These are phyloP conservation scores for Nemania abortiva DNA, from an alignment of 2,329 filamentous ascomycete species.

Conservation along the genomic window DNA sequence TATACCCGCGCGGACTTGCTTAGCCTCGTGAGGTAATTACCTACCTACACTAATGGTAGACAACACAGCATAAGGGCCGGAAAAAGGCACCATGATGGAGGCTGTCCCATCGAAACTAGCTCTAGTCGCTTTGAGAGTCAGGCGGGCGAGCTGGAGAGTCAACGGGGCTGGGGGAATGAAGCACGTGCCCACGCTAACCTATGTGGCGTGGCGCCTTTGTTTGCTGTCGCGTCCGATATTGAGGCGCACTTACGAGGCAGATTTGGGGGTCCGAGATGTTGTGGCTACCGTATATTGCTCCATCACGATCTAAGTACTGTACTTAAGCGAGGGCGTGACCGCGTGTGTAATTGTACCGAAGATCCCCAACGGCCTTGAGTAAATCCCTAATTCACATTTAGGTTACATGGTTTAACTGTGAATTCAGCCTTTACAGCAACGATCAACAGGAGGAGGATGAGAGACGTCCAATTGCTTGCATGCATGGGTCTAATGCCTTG, in stretches of 20 bases:
- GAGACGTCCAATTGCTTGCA: background rate
- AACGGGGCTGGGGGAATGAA: background rate
- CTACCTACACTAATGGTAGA: background rate
- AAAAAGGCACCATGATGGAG: background rate
- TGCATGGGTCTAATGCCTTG: background rate
- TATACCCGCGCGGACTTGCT: background rate
- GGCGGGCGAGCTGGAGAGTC: background rate
- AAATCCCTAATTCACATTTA: background rate
- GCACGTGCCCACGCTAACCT: conserved; percentile 28
- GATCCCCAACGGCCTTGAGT: background rate
- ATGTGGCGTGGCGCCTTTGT: background rate
- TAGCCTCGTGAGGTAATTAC: background rate
- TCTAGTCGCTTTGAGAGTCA: background rate
- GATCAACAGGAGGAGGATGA: conserved; percentile 6
- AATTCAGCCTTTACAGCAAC: background rate
- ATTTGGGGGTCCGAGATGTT: conserved; percentile 11
- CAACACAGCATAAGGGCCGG: background rate
- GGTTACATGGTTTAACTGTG: background rate
- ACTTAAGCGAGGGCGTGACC: background rate
- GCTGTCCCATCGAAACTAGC: background rate
- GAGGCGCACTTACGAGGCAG: conserved; percentile 21
- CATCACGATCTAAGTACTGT: background rate
- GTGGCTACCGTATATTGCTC: background rate
- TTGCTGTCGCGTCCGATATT: conserved; percentile 3
- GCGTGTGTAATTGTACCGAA: background rate